phyloP scores from a whole-genome alignment of 1,284 basidiomycete genomes.

The Microbotryum scabiosae region DNA sequence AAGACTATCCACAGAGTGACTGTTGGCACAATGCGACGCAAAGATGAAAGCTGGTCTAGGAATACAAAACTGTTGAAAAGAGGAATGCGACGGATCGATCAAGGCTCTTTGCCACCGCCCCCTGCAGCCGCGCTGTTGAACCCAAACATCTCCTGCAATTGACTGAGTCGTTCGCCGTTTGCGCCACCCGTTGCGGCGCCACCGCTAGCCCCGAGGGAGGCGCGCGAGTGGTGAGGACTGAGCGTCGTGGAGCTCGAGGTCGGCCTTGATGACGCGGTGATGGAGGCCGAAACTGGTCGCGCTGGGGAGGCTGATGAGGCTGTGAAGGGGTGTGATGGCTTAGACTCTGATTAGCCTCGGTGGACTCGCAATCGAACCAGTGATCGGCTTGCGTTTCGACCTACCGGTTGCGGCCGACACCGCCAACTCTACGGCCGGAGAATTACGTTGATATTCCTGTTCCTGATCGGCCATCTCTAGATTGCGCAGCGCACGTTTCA shows the following conservation, averaged over 20 bases:
- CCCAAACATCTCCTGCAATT: neutral
- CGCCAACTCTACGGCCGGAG: too few species aligned
- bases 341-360: too few species aligned
- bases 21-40: too few species aligned
- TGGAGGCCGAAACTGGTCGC: neutral
- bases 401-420: neutral
- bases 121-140: too few species aligned
- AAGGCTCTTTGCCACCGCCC: too few species aligned
- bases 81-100: too few species aligned
- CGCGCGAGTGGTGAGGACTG: neutral
- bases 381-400: neutral
- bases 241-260: neutral
- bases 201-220: neutral
- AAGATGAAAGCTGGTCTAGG: too few species aligned
- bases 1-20: too few species aligned
- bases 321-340: too few species aligned
- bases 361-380: too few species aligned
- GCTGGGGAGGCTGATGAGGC: neutral
- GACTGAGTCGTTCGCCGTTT: neutral
- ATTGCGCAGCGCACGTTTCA: constrained; percentile 42
- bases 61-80: too few species aligned
- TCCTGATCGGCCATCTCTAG: constrained; percentile 25
- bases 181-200: neutral
- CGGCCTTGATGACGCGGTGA: neutral
- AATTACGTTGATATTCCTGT: neutral